These are phyloP conservation scores for Corchorus olitorius DNA, from an alignment of 345 rosid species.

Conservation along the genomic window DNA sequence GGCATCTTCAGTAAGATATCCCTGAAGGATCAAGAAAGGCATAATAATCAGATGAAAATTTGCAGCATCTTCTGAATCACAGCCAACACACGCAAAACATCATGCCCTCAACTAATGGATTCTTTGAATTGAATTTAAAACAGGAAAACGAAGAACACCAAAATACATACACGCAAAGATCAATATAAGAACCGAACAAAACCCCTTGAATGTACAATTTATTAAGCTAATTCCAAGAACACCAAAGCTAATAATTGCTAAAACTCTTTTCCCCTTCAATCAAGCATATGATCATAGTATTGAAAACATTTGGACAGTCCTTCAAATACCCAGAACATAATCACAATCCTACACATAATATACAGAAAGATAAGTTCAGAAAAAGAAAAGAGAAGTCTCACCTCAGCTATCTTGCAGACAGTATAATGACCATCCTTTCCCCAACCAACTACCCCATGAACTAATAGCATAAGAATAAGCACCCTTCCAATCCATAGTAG, in stretches of 20 bases:
- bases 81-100: not conserved
- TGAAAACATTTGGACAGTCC: slow-evolving; percentile 1
- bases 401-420: slow-evolving; percentile 89
- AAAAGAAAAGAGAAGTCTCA: slow-evolving; percentile 2
- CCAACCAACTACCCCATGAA: slow-evolving; percentile 66
- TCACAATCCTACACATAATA: not conserved
- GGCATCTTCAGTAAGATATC: slow-evolving; percentile 67
- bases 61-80: slow-evolving; percentile 11
- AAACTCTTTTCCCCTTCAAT: not conserved
- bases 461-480: slow-evolving; percentile 52
- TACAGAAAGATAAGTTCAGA: not conserved
- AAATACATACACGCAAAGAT: not conserved
- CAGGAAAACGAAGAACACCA: not conserved
- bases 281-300: not conserved
- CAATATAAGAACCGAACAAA: slow-evolving; percentile 1
- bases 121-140: slow-evolving; percentile 6
- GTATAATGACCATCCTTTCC: slow-evolving; percentile 85
- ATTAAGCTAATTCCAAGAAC: not conserved
- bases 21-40: slow-evolving; percentile 36
- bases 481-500: slow-evolving; percentile 43
- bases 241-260: not conserved
- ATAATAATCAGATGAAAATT: slow-evolving; percentile 20
- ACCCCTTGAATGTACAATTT: not conserved
- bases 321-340: not conserved
- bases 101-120: not conserved